Base-by-base conservation (phyloP, 139 green algal genomes). In the Chlorella sp. region DNA sequence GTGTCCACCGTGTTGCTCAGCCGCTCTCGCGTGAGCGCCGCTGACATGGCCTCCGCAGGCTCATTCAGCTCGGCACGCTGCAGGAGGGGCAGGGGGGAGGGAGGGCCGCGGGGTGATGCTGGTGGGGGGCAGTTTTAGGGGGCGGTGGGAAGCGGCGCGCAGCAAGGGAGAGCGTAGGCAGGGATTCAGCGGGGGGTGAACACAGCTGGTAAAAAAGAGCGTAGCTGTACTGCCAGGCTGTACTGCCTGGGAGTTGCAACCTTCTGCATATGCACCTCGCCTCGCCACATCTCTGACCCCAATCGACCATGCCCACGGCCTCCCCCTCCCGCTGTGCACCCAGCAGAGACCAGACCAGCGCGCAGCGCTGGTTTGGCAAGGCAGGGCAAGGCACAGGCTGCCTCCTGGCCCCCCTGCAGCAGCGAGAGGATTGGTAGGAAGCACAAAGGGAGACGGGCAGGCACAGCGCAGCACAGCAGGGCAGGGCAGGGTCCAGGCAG, bases 1-100 rank as follows among this genome's bases (percentile, higher is more conserved):
- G 95, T 98, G 93, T 99, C 98, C 5, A 99, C 89, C 71, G 97
- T 96, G 90, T 97, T 99, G 77, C 94, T 95, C 15, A 99, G 87
- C 37, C 95, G 96, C 48, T 91, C 95, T 18, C 42, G 68, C 11
- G 90, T 92, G 9, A 99, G 92, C 24, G 86, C 90, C 11, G 81
- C 81, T 5, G 89, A 93, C 68, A 99, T 87, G n/a, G 89, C 85
- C 66, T 92, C 68, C 0, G 95, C 94, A 26, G 88, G n/a, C 40
- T 91, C 91, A 60, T 97, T 95, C 16, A 99, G 92, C 85, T 96
- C 91, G 26, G 88, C 81, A 64, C 96, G 93, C 79, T 96, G 92
- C 69, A 97, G 36, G 28, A 94, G 87, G n/a, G 92, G 39, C 15
- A 18, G 36, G 15, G 26, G 40, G 11, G 39, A 24, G 28, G 9